Evolutionary conservation across 2,329 filamentous ascomycete genomes (phyloP).

Genomic region (Cucurbitaria berberidis): DNA sequence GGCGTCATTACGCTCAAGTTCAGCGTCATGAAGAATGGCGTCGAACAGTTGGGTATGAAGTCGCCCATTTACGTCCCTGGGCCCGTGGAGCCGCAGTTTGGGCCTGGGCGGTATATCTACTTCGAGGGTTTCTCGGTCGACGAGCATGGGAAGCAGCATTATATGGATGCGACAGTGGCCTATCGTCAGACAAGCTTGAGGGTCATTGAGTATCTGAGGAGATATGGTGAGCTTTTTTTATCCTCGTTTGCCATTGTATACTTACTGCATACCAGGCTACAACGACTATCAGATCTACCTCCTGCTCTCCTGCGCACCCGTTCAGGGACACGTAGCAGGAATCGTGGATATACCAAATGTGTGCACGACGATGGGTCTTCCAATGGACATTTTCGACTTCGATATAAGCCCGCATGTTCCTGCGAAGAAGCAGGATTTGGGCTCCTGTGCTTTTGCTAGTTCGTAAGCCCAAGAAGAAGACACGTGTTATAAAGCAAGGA

Average conservation of each 20-base stretch:
- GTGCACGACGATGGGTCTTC: slow-evolving; percentile 85
- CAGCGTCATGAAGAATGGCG: slow-evolving; percentile 81
- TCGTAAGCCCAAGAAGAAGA: slow-evolving; percentile 16
- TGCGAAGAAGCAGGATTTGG: slow-evolving; percentile 70
- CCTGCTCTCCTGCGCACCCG: slow-evolving; percentile 80
- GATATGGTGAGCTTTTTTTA: slow-evolving; percentile 63
- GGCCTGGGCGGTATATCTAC: slow-evolving; percentile 79
- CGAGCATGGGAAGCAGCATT: slow-evolving; percentile 86
- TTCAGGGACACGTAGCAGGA: slow-evolving; percentile 87
- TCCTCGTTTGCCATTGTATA: background rate
- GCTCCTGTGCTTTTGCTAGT: slow-evolving; percentile 69
- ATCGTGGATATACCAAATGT: slow-evolving; percentile 90
- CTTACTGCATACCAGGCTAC: slow-evolving; percentile 51
- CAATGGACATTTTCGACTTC: slow-evolving; percentile 95
- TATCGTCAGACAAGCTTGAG: slow-evolving; percentile 82
- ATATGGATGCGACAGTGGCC: slow-evolving; percentile 83
- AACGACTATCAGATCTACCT: slow-evolving; percentile 83
- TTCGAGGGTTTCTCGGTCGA: slow-evolving; percentile 93
- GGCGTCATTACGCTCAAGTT: slow-evolving; percentile 91
- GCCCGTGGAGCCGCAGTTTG: slow-evolving; percentile 86
- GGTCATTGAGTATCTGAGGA: slow-evolving; percentile 78
- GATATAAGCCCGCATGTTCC: slow-evolving; percentile 75
- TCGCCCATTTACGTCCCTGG: slow-evolving; percentile 85
- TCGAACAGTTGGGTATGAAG: slow-evolving; percentile 76
- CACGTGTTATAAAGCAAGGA: background rate